Conservation (phyloP, 352 stramenopile genomes). For the Pythium coloratum region DNA sequence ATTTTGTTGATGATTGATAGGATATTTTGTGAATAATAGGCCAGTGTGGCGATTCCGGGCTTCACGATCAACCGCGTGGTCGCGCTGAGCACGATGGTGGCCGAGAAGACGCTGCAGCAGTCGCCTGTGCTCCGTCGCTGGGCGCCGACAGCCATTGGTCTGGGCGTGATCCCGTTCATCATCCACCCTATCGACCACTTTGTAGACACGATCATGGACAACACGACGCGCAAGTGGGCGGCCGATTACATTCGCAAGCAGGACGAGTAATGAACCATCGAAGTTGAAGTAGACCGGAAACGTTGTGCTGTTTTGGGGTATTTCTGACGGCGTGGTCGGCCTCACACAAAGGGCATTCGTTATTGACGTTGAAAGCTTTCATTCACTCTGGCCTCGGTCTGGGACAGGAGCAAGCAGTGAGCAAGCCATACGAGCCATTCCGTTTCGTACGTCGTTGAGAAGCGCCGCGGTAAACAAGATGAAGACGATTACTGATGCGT, state of each 20-base stretch:
- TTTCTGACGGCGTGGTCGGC: too few relatives aligned
- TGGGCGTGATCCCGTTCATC: constrained; percentile 86
- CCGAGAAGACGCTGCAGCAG: constrained; percentile 39
- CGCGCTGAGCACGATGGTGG: constrained; percentile 36
- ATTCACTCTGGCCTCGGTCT: too few relatives aligned
- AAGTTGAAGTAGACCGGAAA: background rate
- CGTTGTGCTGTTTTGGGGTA: too few relatives aligned
- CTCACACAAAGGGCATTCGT: too few relatives aligned
- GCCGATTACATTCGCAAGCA: constrained; percentile 30
- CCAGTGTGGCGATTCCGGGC: constrained; percentile 81
- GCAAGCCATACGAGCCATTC: too few relatives aligned
- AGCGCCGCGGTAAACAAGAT: too few relatives aligned
- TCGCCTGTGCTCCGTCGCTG: constrained; percentile 52
- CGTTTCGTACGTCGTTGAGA: too few relatives aligned
- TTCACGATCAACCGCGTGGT: constrained; percentile 86
- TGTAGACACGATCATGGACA: constrained; percentile 59
- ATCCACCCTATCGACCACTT: constrained; percentile 84
- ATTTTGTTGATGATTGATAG: too few relatives aligned
- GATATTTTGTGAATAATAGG: constrained; percentile 24
- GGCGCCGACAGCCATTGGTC: constrained; percentile 71
- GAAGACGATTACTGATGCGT: too few relatives aligned
- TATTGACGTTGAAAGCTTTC: too few relatives aligned
- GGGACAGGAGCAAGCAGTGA: too few relatives aligned
- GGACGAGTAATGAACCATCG: constrained; percentile 20
- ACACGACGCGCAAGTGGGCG: constrained; percentile 50